Conservation (phyloP, 2,329 filamentous ascomycete species). For the Bipolaris bicolor region DNA sequence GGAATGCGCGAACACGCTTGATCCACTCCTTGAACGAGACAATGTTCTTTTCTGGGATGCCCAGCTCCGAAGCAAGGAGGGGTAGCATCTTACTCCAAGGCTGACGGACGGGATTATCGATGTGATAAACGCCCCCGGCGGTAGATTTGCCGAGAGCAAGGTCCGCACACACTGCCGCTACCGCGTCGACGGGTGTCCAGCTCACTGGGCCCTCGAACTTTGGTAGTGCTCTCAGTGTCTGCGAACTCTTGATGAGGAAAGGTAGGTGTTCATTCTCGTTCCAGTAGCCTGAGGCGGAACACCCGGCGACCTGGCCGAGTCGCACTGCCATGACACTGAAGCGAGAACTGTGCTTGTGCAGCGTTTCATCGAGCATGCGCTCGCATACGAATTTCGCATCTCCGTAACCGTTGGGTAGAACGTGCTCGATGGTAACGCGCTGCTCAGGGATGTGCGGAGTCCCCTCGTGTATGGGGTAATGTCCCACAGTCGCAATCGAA, state of each 20-base stretch:
- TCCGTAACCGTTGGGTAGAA: slow-evolving; percentile 57
- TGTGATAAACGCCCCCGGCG: slow-evolving; percentile 51
- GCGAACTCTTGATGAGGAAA: slow-evolving; percentile 59
- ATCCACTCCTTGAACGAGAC: slow-evolving; percentile 54
- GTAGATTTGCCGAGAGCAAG: slow-evolving; percentile 34
- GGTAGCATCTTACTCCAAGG: slow-evolving; percentile 49
- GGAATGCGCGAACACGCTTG: slow-evolving; percentile 38
- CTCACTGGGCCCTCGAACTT: slow-evolving; percentile 4
- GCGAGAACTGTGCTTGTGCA: slow-evolving; percentile 50
- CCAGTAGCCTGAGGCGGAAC: slow-evolving; percentile 59
- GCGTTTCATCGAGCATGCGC: slow-evolving; percentile 56
- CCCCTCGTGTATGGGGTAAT: slow-evolving; percentile 4
- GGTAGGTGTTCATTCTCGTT: slow-evolving; percentile 60
- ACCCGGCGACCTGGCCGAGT: slow-evolving; percentile 62
- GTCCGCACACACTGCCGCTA: slow-evolving; percentile 46
- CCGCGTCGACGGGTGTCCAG: slow-evolving; percentile 57
- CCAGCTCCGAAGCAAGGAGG: slow-evolving; percentile 40
- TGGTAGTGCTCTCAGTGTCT: slow-evolving; percentile 54
- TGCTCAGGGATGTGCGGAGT: slow-evolving; percentile 52
- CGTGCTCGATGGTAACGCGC: slow-evolving; percentile 47
- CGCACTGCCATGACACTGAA: slow-evolving; percentile 56
- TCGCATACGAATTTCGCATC: slow-evolving; percentile 62
- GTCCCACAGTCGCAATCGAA: slow-evolving; percentile 51
- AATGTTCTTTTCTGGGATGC: slow-evolving; percentile 34
- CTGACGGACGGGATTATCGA: slow-evolving; percentile 55